phyloP scores from a whole-genome alignment of 2,329 filamentous ascomycete genomes.

The Verticillium isaacii region DNA sequence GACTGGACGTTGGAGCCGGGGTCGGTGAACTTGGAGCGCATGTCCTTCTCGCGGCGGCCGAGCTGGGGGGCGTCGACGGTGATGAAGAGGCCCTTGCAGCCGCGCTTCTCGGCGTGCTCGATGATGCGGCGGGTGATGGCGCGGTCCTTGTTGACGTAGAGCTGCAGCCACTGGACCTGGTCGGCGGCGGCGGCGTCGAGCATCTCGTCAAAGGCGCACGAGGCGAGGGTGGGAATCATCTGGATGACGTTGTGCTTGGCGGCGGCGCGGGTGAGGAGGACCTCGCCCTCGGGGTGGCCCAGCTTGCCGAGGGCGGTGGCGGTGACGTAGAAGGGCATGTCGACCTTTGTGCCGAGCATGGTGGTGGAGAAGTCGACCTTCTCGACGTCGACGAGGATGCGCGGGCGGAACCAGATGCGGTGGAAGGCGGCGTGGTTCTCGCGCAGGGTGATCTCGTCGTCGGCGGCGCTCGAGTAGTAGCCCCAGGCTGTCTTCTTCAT shows the following conservation, averaged over 20 bases:
- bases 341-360: slow-evolving; percentile 83
- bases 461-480: slow-evolving; percentile 89
- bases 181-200: slow-evolving; percentile 74
- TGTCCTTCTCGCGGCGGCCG: slow-evolving; percentile 93
- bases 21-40: slow-evolving; percentile 89
- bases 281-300: slow-evolving; percentile 89
- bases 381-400: slow-evolving; percentile 83
- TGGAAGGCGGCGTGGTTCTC: slow-evolving; percentile 97
- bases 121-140: slow-evolving; percentile 87
- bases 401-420: slow-evolving; percentile 94
- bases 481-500: slow-evolving; percentile 98
- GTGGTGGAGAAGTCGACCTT: slow-evolving; percentile 82
- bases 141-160: slow-evolving; percentile 96
- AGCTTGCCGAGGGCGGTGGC: slow-evolving; percentile 95
- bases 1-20: slow-evolving; percentile 77
- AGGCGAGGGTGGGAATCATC: slow-evolving; percentile 97
- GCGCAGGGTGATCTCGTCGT: slow-evolving; percentile 64
- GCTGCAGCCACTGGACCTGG: slow-evolving; percentile 93
- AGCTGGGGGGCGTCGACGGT: slow-evolving; percentile 97
- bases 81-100: slow-evolving; percentile 95
- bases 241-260: slow-evolving; percentile 86
- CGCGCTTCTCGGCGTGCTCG: slow-evolving; percentile 82
- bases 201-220: slow-evolving; percentile 97
- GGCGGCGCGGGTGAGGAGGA: slow-evolving; percentile 80
- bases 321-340: slow-evolving; percentile 92